Base-by-base conservation (phyloP, 768 basidiomycete genomes). In the Russula griseocarnosa region DNA sequence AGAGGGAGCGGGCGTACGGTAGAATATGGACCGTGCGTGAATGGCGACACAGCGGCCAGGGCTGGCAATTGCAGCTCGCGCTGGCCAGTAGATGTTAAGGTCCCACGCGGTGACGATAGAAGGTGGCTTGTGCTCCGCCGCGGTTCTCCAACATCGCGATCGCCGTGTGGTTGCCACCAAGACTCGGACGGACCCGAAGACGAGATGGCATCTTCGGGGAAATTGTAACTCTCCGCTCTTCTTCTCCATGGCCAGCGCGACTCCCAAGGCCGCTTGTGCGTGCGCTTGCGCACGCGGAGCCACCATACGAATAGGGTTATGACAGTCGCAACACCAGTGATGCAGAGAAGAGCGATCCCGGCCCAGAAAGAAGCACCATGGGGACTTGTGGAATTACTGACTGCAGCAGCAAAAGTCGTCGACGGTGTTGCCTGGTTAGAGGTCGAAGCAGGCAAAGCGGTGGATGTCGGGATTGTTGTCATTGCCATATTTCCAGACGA, bases 301-400 rank as follows among this genome's bases (percentile, higher is more conserved):
- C 70, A 70, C 70, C 72, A 74, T 8, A 60, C 42, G 20, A 71
- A 40, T 28, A 73, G 46, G 0, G 70, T 67, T 2, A 72, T 60
- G 40, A 73, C 13, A 20, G 69, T 54, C 8, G 66, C 71, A 7
- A 65, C 34, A 7, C 42, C 69, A 3, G 70, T 69, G 5, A 74
- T 61, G 14, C 61, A 55, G 5, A 67, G 65, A 22, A 74, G 65
- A 4, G 72, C 71, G 32, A 74, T 69, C 3, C 70, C 71, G 30
- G 67, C 55, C 53, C 70, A 70, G 51, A 71, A 62, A 20, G 66
- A 56, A 22, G 67, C 66, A 16, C 58, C 56, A 14, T 68, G 59
- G 5, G 62, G n/a, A 4, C 46, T 52, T 10, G 34, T 20, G 16
- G 59, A 42, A 20, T 7, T 51, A 28, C 40, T 52, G 16, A 46